Conservation (phyloP, 139 green algal genomes). For the Yamagishiella unicocca region DNA sequence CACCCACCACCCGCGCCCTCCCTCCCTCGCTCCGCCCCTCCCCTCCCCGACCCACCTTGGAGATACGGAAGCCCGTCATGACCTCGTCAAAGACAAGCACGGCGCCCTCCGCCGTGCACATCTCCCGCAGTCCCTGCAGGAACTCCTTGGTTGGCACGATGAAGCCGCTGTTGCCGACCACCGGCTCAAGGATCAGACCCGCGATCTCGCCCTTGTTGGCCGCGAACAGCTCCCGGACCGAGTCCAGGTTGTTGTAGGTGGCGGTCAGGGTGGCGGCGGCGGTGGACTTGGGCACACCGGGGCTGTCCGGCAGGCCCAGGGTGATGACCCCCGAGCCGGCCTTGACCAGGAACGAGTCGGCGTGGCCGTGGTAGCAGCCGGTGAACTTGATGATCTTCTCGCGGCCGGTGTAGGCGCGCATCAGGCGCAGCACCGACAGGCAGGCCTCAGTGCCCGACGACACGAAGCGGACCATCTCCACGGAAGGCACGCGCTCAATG, state of each 20-base stretch:
- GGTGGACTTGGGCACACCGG: constrained; percentile 73
- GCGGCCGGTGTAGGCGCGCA: constrained; percentile 96
- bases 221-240: constrained; percentile 85
- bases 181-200: constrained; percentile 97
- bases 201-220: constrained; percentile 98
- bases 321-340: constrained; percentile 92
- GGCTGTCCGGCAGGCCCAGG: constrained; percentile 98
- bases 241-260: constrained; percentile 85
- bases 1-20: too few species aligned
- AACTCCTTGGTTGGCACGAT: constrained; percentile 95
- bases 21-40: not conserved
- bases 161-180: constrained; percentile 98
- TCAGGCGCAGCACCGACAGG: constrained; percentile 97
- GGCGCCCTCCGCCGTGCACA: constrained; percentile 88
- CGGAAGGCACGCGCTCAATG: constrained; percentile 95
- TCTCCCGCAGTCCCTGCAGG: constrained; percentile 91
- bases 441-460: constrained; percentile 98
- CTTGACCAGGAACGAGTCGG: constrained; percentile 95
- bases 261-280: constrained; percentile 74
- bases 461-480: constrained; percentile 99
- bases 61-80: constrained; percentile 96
- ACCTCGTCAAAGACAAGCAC: constrained; percentile 99
- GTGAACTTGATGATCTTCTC: constrained; percentile 96
- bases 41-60: constrained; percentile 71
- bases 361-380: constrained; percentile 99